Conservation (phyloP, 108 stramenopile genomes). For the Craspedostauros australis region DNA sequence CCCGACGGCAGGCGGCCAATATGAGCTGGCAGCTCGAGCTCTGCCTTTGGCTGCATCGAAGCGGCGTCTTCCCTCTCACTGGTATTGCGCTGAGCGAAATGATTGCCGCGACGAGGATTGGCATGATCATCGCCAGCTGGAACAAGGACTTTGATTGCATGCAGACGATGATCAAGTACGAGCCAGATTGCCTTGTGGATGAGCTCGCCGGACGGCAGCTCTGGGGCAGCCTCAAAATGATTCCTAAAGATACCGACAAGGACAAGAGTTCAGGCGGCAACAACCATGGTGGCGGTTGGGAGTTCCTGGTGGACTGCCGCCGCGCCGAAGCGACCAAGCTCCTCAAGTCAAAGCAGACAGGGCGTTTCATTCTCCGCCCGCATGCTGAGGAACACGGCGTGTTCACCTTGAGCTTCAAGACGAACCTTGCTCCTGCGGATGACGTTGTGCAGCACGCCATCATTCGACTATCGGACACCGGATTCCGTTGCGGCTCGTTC, state of each 20-base stretch:
- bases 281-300: conserved; percentile 80
- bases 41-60: conserved; percentile 81
- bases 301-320: conserved; percentile 81
- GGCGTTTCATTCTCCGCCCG: conserved; percentile 82
- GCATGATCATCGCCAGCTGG: conserved; percentile 58
- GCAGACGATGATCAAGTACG: conserved; percentile 57
- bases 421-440: conserved; percentile 69
- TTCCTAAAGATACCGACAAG: conserved; percentile 10
- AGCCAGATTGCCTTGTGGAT: conserved; percentile 75
- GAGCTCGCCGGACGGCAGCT: conserved; percentile 58
- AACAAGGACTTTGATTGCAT: conserved; percentile 57
- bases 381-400: conserved; percentile 75
- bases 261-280: conserved; percentile 18
- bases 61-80: conserved; percentile 60
- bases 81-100: conserved; percentile 60
- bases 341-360: conserved; percentile 52
- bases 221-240: conserved; percentile 78
- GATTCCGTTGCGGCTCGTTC: conserved; percentile 86
- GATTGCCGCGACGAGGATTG: conserved; percentile 60
- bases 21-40: conserved; percentile 76
- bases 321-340: conserved; percentile 79
- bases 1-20: conserved; percentile 34
- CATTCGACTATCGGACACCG: conserved; percentile 76
- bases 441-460: conserved; percentile 88
- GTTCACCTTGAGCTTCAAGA: conserved; percentile 86